Base-by-base conservation (phyloP, 31 red algal species). In the Porphyra umbilicalis region DNA sequence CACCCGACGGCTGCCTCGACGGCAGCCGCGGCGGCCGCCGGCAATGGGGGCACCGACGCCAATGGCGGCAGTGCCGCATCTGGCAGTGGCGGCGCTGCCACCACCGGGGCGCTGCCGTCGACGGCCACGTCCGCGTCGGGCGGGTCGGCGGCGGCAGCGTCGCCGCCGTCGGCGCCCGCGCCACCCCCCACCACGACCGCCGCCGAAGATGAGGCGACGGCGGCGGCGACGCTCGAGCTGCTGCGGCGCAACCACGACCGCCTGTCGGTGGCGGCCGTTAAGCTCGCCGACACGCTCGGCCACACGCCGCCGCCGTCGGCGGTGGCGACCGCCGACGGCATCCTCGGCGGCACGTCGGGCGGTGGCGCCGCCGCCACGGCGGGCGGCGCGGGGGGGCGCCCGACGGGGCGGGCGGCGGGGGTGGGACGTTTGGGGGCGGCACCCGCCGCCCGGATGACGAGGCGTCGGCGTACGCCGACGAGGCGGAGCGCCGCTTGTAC, bases 401-500 rank as follows among this genome's bases (percentile, higher is more conserved):
- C 6, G 77, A 31, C 33, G 77, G 77, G 4, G 15, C 4, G 31
- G 33, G 33, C 15, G 77, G 35, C 9, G 77, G 35, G 77, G 77
- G 33, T 78, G 34, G 34, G 30, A 25, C 35, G 1, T 25, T 78
- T 4, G 6, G 25, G 5, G 77, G 35, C 15, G 33, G 34, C 35
- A 31, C 18, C 77, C 34, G 33, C 77, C 77, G 33, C 35, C 18
- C 18, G 15, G 77, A 34, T 13, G 77, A 78, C 18, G 77, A 35
- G 30, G 33, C 18, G 25, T 35, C 25, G 6, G 34, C 77, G 77
- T 98, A 95, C 87, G 96, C 92, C 36, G 82, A 79, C 9, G 92
- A 94, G 68, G 89, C 86, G 39, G 94, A 98, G 76, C 44, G 90
- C 32, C 79, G 79, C 32, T 98, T 98, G 77, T 98, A 98, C 83